Conservation (phyloP, 176 grass and related monocot species). For the Ensete ventricosum region DNA sequence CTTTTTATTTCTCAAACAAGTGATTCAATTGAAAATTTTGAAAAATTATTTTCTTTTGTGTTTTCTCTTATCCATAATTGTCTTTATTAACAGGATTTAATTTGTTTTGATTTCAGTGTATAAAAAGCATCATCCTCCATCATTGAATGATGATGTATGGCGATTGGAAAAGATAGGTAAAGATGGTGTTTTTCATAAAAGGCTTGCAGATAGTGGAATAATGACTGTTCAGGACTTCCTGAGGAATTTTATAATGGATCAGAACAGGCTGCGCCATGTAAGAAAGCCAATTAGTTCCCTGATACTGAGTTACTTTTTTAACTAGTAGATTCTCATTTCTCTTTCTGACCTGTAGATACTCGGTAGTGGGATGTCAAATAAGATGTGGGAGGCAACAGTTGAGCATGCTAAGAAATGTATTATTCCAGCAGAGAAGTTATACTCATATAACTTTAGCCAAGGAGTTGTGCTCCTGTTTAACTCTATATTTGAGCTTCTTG, state of each 20-base stretch:
- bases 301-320: no score
- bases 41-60: neutral
- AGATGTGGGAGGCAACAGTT: slow-evolving; percentile 72
- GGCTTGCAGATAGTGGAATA: slow-evolving; percentile 56
- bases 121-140: slow-evolving; percentile 77
- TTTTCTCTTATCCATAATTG: neutral
- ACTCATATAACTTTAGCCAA: slow-evolving; percentile 50
- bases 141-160: slow-evolving; percentile 59
- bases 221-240: slow-evolving; percentile 70
- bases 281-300: neutral
- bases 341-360: slow-evolving; percentile 37
- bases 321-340: neutral
- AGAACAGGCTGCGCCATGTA: slow-evolving; percentile 50
- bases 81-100: neutral
- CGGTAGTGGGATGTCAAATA: slow-evolving; percentile 75
- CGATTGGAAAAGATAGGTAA: slow-evolving; percentile 78
- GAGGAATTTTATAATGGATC: slow-evolving; percentile 66
- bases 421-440: slow-evolving; percentile 46
- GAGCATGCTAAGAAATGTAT: slow-evolving; percentile 62
- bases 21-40: no score
- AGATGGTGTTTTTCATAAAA: slow-evolving; percentile 80
- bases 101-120: slow-evolving; percentile 38
- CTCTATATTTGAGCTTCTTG: slow-evolving; percentile 49
- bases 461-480: slow-evolving; percentile 53
- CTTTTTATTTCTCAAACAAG: no score